phyloP scores from a whole-genome alignment of 805 yeast species.

The Candida nitratophila region DNA sequence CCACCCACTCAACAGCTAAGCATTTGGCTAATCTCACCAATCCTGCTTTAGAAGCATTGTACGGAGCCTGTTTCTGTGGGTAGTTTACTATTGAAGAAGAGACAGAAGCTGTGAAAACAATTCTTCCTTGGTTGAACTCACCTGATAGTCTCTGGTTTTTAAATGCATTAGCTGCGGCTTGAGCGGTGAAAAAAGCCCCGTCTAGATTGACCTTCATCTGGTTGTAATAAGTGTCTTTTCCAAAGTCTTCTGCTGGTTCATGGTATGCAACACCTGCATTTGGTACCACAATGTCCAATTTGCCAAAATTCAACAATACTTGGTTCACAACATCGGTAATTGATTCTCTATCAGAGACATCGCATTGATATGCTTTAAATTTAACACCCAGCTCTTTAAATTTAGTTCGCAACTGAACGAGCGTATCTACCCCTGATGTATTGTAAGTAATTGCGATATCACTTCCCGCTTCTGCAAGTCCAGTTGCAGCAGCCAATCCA shows the following conservation, averaged over 20 bases:
- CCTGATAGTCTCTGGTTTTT: slow-evolving; percentile 29
- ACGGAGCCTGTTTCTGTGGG: slow-evolving; percentile 40
- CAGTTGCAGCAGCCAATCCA: slow-evolving; percentile 45
- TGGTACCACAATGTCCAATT: slow-evolving; percentile 34
- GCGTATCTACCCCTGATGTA: slow-evolving; percentile 13
- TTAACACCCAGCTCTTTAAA: slow-evolving; percentile 9
- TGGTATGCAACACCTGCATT: slow-evolving; percentile 31
- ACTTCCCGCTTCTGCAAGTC: slow-evolving; percentile 45
- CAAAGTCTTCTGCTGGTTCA: slow-evolving; percentile 28
- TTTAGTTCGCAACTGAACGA: slow-evolving; percentile 3
- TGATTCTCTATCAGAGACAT: slow-evolving; percentile 22
- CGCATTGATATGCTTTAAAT: slow-evolving; percentile 20
- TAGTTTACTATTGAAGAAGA: slow-evolving; percentile 43
- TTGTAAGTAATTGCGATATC: slow-evolving; percentile 32
- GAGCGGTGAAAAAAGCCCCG: slow-evolving; percentile 43
- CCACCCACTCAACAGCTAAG: slow-evolving; percentile 38
- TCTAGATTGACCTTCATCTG: slow-evolving; percentile 40
- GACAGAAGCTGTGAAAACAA: slow-evolving; percentile 45
- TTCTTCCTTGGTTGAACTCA: slow-evolving; percentile 27
- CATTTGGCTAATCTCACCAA: slow-evolving; percentile 37
- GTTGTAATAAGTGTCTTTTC: slow-evolving; percentile 19
- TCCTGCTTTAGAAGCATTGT: slow-evolving; percentile 40
- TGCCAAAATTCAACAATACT: slow-evolving; percentile 28
- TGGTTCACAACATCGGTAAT: slow-evolving; percentile 12
- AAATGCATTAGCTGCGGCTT: slow-evolving; percentile 38